A percentile compares a stretch with the other conserved stretches of the same genome.
Evolutionary conservation across 192 early-diverging fungal species (phyloP).

Genomic region (Diversispora eburnea): DNA sequence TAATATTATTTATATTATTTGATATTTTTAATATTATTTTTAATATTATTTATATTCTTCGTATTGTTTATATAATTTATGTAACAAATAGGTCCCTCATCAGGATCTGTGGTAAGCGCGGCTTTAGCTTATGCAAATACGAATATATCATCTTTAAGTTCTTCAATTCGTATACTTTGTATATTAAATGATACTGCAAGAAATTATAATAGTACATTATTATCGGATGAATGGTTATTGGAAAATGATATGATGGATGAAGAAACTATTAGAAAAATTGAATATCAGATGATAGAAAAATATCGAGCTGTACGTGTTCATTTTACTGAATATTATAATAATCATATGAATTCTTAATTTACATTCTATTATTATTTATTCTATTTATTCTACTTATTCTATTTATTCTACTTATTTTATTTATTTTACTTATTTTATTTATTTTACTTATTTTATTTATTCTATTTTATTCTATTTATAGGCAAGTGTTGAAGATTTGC

Average conservation of each 20-base stretch:
- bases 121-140: constrained; percentile 49
- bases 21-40: neutral
- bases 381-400: neutral
- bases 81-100: constrained; percentile 47
- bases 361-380: neutral
- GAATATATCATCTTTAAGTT: constrained; percentile 23
- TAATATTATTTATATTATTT: neutral
- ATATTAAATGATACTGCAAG: constrained; percentile 67
- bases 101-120: constrained; percentile 64
- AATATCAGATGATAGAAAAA: constrained; percentile 58
- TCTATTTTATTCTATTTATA: neutral
- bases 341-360: neutral
- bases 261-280: constrained; percentile 49
- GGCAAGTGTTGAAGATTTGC: constrained; percentile 80
- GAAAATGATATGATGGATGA: constrained; percentile 72
- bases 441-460: constrained; percentile 6
- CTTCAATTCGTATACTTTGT: constrained; percentile 41
- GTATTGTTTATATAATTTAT: neutral
- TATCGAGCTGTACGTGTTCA: constrained; percentile 53
- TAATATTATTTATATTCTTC: too few relatives aligned
- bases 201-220: constrained; percentile 65
- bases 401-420: neutral
- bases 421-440: neutral
- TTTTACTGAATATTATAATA: neutral
- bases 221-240: constrained; percentile 77